Evolutionary conservation across 2,329 filamentous ascomycete species (phyloP).

Genomic region (Penicillium sp.): DNA sequence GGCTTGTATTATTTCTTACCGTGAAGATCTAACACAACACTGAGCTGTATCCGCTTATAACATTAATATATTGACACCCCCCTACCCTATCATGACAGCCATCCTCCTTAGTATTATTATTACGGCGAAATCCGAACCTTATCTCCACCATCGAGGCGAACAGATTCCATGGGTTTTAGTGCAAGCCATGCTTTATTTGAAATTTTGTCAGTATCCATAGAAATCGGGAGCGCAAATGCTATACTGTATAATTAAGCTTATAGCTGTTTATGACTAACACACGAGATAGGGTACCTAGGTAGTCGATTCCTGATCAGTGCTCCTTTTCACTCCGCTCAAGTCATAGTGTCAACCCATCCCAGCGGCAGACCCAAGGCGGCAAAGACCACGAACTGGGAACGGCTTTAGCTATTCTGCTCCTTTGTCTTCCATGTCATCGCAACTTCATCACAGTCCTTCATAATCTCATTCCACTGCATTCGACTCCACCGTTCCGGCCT

Average conservation of each 20-base stretch:
- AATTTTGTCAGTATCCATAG: not conserved
- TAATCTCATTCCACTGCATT: constrained; percentile 39
- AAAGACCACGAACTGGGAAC: too few relatives aligned
- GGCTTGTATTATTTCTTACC: too few relatives aligned
- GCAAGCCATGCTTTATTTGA: too few relatives aligned
- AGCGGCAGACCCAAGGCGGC: too few relatives aligned
- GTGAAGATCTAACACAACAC: too few relatives aligned
- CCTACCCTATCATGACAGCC: not conserved
- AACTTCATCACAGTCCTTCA: constrained; percentile 27
- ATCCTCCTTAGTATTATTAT: not conserved
- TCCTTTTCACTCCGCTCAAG: too few relatives aligned
- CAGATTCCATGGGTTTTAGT: not conserved
- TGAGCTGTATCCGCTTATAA: not conserved
- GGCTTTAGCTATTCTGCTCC: not conserved
- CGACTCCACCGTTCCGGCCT: constrained; percentile 45
- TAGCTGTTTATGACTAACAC: not conserved
- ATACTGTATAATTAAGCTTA: not conserved
- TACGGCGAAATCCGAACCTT: not conserved
- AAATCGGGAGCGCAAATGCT: not conserved
- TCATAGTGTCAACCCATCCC: too few relatives aligned
- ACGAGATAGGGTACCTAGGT: too few relatives aligned
- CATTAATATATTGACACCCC: not conserved
- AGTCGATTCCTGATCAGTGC: too few relatives aligned
- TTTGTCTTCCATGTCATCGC: not conserved
- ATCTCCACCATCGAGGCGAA: not conserved